phyloP scores from a whole-genome alignment of 305 asterid genomes.

The Fraxinus velutina region DNA sequence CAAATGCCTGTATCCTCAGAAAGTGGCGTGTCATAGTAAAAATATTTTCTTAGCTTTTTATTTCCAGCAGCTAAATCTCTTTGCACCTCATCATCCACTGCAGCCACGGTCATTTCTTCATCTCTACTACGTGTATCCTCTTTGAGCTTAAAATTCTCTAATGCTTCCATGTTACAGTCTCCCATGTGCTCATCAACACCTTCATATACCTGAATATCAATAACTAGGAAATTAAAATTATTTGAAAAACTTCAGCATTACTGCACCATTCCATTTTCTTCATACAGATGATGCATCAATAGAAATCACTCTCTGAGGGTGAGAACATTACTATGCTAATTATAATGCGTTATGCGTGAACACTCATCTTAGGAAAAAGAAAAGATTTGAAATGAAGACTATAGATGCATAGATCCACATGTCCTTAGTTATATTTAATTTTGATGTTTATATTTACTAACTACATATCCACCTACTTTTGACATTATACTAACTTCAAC shows the following conservation, averaged over 20 bases:
- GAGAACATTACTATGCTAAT: background rate
- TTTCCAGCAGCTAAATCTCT: constrained; percentile 20
- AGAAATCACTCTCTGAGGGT: background rate
- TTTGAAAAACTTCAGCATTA: background rate
- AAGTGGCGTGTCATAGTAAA: constrained; percentile 55
- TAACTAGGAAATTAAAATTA: background rate
- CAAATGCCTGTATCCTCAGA: constrained; percentile 66
- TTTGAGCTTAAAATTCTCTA: constrained; percentile 3
- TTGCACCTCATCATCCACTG: constrained; percentile 7
- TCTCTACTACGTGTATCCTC: constrained; percentile 3
- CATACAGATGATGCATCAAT: background rate
- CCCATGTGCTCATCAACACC: constrained; percentile 7
- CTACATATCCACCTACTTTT: background rate
- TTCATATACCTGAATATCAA: constrained; percentile 27
- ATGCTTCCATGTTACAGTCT: constrained; percentile 14
- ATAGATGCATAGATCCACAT: background rate
- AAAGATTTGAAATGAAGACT: background rate
- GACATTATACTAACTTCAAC: background rate
- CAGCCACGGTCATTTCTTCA: constrained; percentile 5
- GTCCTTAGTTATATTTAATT: background rate
- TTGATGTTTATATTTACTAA: background rate
- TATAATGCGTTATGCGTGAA: background rate
- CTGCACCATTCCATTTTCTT: background rate
- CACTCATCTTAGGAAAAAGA: background rate
- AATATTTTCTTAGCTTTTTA: constrained; percentile 39